Conservation (phyloP, 352 stramenopile species). For the Phytopythium ostracodes region DNA sequence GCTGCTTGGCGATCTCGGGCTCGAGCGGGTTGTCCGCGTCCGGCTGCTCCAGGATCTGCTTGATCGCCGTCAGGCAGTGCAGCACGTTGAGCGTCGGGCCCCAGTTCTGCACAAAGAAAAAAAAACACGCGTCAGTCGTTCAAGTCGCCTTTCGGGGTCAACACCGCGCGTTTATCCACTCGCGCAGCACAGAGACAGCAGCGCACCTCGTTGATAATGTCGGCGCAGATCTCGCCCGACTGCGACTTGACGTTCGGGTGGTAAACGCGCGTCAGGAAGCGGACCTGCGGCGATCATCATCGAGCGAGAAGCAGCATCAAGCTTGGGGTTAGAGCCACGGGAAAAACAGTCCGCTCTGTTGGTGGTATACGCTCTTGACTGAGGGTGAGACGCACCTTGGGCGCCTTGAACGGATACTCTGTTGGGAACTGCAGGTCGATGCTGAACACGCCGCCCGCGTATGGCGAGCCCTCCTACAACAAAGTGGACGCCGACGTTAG, state of each 20-base stretch:
- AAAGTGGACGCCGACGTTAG: background rate
- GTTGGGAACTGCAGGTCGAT: conserved; percentile 94
- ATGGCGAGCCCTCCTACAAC: conserved; percentile 77
- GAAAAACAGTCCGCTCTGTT: background rate
- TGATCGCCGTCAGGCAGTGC: conserved; percentile 90
- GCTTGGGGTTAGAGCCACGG: too few relatives aligned
- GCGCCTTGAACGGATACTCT: conserved; percentile 96
- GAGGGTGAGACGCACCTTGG: conserved; percentile 41
- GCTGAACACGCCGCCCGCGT: conserved; percentile 90
- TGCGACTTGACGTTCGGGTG: conserved; percentile 96
- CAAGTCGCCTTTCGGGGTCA: background rate
- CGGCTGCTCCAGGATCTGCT: conserved; percentile 94
- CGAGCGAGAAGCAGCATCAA: background rate
- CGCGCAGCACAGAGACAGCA: background rate
- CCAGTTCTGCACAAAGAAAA: conserved; percentile 95
- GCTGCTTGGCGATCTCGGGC: conserved; percentile 92
- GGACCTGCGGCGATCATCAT: conserved; percentile 39
- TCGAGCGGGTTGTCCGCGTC: conserved; percentile 96
- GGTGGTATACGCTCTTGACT: background rate
- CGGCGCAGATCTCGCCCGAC: conserved; percentile 95
- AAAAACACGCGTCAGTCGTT: background rate
- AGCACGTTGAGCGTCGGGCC: conserved; percentile 93
- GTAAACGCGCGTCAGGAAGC: conserved; percentile 95
- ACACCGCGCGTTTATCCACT: background rate
- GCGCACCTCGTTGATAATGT: conserved; percentile 89